phyloP scores from a whole-genome alignment of 1,139 yeast species.

The Lodderomyces elongisporus region DNA sequence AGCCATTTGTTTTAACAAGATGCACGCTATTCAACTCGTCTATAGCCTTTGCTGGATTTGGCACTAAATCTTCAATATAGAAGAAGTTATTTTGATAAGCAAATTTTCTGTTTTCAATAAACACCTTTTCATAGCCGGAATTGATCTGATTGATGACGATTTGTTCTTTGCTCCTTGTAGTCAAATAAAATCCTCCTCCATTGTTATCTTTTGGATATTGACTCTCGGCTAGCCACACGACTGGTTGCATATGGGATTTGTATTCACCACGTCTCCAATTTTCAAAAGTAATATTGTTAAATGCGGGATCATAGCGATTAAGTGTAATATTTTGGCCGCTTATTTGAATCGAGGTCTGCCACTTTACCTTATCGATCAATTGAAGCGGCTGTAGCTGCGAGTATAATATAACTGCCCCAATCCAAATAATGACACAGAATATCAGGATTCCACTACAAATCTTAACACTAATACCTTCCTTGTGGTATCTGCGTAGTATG shows the following conservation, averaged over 20 bases:
- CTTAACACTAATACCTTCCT: conserved; percentile 10
- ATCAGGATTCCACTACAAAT: conserved; percentile 8
- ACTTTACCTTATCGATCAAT: conserved; percentile 18
- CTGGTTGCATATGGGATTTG: conserved; percentile 14
- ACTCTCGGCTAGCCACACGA: conserved; percentile 26
- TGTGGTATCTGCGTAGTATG: conserved; percentile 18
- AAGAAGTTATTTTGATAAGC: conserved; percentile 31
- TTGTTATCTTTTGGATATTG: conserved; percentile 26
- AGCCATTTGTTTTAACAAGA: conserved; percentile 29
- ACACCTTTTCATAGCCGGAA: conserved; percentile 14
- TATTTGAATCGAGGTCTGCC: conserved; percentile 26
- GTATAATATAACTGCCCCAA: conserved; percentile 25
- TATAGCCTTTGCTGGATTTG: conserved; percentile 32
- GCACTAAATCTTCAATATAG: conserved; percentile 22
- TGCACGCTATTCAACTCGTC: conserved; percentile 25
- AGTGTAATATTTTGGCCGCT: conserved; percentile 31
- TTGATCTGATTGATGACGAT: conserved; percentile 21
- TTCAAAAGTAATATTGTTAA: conserved; percentile 28
- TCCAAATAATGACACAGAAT: conserved; percentile 21
- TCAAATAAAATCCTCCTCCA: conserved; percentile 23
- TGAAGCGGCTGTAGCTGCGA: conserved; percentile 22
- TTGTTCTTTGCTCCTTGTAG: conserved; percentile 15
- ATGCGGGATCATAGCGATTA: conserved; percentile 24
- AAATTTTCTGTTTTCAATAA: conserved; percentile 25
- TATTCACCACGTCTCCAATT: conserved; percentile 22